These are phyloP conservation scores for Blastosporella zonata DNA, from an alignment of 1,284 basidiomycete species.

Conservation along the genomic window DNA sequence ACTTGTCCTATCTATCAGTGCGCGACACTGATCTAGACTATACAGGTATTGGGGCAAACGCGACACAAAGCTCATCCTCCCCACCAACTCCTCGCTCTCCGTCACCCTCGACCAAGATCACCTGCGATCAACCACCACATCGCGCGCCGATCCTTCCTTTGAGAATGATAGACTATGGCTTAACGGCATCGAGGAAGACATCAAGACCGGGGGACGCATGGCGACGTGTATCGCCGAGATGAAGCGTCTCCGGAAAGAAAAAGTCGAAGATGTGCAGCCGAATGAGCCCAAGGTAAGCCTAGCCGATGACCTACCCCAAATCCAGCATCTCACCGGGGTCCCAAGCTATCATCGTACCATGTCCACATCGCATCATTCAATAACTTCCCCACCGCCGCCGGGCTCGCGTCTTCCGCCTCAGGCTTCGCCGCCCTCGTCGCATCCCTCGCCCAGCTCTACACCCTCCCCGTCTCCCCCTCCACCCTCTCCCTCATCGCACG, in stretches of 20 bases:
- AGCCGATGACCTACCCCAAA: conserved; percentile 7
- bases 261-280: conserved; percentile 69
- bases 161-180: conserved; percentile 86
- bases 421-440: conserved; percentile 95
- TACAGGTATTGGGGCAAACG: conserved; percentile 97
- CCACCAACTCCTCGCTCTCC: conserved; percentile 96
- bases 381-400: conserved; percentile 99
- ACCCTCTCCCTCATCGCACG: conserved; percentile 92
- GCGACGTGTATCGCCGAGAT: conserved; percentile 89
- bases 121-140: conserved; percentile 91
- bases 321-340: conserved; percentile 9
- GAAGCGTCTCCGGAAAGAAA: conserved; percentile 69
- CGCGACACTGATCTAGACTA: conserved; percentile 14
- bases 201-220: conserved; percentile 79
- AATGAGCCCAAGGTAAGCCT: conserved; percentile 63
- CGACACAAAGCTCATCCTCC: conserved; percentile 91
- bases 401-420: conserved; percentile 95
- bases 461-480: conserved; percentile 63
- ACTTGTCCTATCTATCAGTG: conserved; percentile 7
- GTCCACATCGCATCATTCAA: conserved; percentile 94
- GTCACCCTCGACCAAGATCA: conserved; percentile 98
- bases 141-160: conserved; percentile 80
- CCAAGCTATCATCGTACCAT: conserved; percentile 66
- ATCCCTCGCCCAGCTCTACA: conserved; percentile 86
- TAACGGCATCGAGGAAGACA: conserved; percentile 88